These are phyloP conservation scores for Trypanosoma boissoni DNA, from an alignment of 208 protist species.

Conservation along the genomic window DNA sequence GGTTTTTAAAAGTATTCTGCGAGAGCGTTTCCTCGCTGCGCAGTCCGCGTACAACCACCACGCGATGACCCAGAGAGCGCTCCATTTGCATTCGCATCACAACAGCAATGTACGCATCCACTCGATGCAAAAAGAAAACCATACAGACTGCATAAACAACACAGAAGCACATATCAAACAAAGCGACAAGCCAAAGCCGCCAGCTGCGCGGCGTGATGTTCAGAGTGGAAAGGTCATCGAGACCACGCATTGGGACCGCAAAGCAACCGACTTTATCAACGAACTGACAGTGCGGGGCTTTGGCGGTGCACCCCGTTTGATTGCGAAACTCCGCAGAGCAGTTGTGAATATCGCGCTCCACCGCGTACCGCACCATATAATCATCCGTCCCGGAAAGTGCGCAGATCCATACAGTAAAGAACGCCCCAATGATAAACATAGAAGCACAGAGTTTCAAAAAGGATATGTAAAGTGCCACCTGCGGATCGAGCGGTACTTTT, in stretches of 20 bases:
- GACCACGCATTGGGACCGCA: slow-evolving; percentile 51
- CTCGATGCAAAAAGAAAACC: slow-evolving; percentile 41
- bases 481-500: slow-evolving; percentile 74
- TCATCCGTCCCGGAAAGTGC: slow-evolving; percentile 44
- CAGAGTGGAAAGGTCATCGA: slow-evolving; percentile 79
- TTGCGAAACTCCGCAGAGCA: slow-evolving; percentile 47
- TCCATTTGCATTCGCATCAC: slow-evolving; percentile 71
- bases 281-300: slow-evolving; percentile 59
- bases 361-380: slow-evolving; percentile 38
- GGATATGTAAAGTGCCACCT: slow-evolving; percentile 75
- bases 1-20: slow-evolving; percentile 28
- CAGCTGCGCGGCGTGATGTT: slow-evolving; percentile 65
- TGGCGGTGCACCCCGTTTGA: slow-evolving; percentile 42
- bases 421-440: slow-evolving; percentile 50
- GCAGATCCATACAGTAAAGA: slow-evolving; percentile 74
- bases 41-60: slow-evolving; percentile 67
- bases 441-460: slow-evolving; percentile 73
- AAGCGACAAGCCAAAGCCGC: slow-evolving; percentile 49
- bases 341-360: slow-evolving; percentile 43
- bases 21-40: slow-evolving; percentile 31
- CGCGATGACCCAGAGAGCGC: slow-evolving; percentile 68
- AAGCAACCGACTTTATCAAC: slow-evolving; percentile 35
- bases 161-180: slow-evolving; percentile 68
- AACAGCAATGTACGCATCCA: slow-evolving; percentile 44
- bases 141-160: slow-evolving; percentile 43